phyloP scores from a whole-genome alignment of 1,284 basidiomycete species.

The Cryptococcus sp. region DNA sequence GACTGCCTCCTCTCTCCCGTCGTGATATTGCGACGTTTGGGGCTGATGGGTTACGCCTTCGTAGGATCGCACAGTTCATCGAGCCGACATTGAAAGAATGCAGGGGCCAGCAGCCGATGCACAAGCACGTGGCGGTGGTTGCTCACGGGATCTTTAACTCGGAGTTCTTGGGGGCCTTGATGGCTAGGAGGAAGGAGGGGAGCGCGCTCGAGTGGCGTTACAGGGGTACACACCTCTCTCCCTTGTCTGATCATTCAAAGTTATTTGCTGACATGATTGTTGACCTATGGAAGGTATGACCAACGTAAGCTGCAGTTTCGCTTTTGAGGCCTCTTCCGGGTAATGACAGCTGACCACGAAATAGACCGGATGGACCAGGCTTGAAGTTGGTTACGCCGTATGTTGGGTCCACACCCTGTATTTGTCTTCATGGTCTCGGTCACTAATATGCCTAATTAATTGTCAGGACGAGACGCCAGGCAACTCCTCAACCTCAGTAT shows the following conservation, averaged over 20 bases:
- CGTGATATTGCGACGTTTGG: not conserved
- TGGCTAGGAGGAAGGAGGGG: slow-evolving; percentile 43
- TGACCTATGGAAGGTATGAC: slow-evolving; percentile 42
- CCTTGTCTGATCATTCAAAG: not conserved
- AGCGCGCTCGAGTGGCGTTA: slow-evolving; percentile 46
- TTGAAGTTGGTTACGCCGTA: slow-evolving; percentile 49
- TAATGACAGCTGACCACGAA: not conserved
- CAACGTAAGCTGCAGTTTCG: slow-evolving; percentile 36
- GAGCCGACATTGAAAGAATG: slow-evolving; percentile 37
- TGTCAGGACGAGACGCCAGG: slow-evolving; percentile 21
- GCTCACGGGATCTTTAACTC: slow-evolving; percentile 52
- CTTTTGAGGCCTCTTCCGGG: not conserved
- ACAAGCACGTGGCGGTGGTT: slow-evolving; percentile 43
- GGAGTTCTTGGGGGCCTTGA: slow-evolving; percentile 45
- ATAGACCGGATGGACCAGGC: slow-evolving; percentile 52
- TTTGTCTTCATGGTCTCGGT: not conserved
- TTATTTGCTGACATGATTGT: not conserved
- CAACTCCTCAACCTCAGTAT: slow-evolving; percentile 11
- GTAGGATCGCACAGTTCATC: slow-evolving; percentile 40
- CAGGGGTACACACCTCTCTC: slow-evolving; percentile 26
- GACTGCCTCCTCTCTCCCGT: not conserved
- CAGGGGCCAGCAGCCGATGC: slow-evolving; percentile 22
- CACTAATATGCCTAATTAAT: not conserved
- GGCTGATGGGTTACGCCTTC: not conserved
- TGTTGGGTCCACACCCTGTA: slow-evolving; percentile 4